These are phyloP conservation scores for Leccinellum albellum DNA, from an alignment of 768 basidiomycete species.

Conservation along the genomic window DNA sequence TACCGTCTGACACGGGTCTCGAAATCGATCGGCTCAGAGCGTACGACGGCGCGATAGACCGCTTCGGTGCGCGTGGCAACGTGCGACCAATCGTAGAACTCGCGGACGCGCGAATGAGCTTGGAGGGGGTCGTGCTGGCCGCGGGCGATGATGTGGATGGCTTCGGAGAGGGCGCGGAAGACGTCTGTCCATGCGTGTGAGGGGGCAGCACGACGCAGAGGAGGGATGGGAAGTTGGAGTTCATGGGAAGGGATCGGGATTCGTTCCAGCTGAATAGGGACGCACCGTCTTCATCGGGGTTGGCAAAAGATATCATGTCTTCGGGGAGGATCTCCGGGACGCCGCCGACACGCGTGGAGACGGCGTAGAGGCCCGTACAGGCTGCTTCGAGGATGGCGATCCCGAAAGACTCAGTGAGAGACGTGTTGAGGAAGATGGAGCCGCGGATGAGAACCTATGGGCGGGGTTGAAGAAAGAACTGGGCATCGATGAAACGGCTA, in stretches of 20 bases:
- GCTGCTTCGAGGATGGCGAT: conserved; percentile 98
- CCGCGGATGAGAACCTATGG: conserved; percentile 80
- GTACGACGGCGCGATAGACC: conserved; percentile 73
- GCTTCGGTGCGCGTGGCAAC: conserved; percentile 77
- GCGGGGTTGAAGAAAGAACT: neutral
- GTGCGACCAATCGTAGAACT: conserved; percentile 84
- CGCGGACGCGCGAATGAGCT: conserved; percentile 74
- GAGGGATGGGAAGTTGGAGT: neutral
- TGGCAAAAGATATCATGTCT: conserved; percentile 94
- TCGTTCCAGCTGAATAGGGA: neutral
- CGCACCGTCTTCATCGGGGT: conserved; percentile 90
- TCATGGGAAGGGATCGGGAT: too few relatives aligned
- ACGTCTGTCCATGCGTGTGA: too few relatives aligned
- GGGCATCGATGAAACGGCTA: fast-evolving
- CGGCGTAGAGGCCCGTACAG: conserved; percentile 89
- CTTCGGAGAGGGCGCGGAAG: conserved; percentile 76
- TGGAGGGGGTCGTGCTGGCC: conserved; percentile 70
- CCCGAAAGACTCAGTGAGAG: conserved; percentile 93
- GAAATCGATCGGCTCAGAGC: conserved; percentile 60
- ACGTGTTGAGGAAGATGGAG: conserved; percentile 91
- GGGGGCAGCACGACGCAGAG: too few relatives aligned
- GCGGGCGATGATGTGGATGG: conserved; percentile 62
- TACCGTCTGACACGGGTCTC: conserved; percentile 76
- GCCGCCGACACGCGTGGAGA: conserved; percentile 91
- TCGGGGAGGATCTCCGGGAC: conserved; percentile 92